Percentiles rank a stretch among this genome's conserved stretches.
Evolutionary conservation across 1,139 yeast species (phyloP).

Genomic region (Keqinozyma sinolaborantium): DNA sequence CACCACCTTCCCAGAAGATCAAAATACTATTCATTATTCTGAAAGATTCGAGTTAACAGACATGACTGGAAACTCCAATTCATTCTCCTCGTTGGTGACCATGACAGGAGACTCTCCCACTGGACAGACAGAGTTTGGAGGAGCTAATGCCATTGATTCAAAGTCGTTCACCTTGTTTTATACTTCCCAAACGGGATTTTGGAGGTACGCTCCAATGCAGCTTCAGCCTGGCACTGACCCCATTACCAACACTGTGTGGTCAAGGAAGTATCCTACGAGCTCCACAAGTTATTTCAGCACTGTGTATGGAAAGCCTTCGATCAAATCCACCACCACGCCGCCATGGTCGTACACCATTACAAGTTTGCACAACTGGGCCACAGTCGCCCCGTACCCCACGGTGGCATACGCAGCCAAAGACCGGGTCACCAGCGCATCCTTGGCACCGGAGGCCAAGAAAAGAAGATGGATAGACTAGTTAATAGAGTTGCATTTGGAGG

Average conservation of each 20-base stretch:
- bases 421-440: slow-evolving; percentile 36
- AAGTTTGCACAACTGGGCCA: slow-evolving; percentile 64
- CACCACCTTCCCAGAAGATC: slow-evolving; percentile 4
- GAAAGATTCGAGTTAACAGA: slow-evolving; percentile 22
- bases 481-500: too few species aligned
- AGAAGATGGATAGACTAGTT: slow-evolving; percentile 35
- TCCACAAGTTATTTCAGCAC: slow-evolving; percentile 57
- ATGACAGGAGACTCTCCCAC: slow-evolving; percentile 36
- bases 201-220: slow-evolving; percentile 32
- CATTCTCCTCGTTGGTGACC: slow-evolving; percentile 3
- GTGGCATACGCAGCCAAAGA: slow-evolving; percentile 40
- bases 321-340: slow-evolving; percentile 66
- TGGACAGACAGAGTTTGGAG: slow-evolving; percentile 20
- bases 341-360: slow-evolving; percentile 75
- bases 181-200: slow-evolving; percentile 22
- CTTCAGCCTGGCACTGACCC: slow-evolving; percentile 62
- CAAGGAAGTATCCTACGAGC: slow-evolving; percentile 61
- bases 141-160: slow-evolving; percentile 15
- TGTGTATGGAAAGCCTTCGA: slow-evolving; percentile 37
- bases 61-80: slow-evolving; percentile 12
- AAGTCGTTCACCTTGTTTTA: slow-evolving; percentile 23
- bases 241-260: slow-evolving; percentile 66
- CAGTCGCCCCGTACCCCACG: slow-evolving; percentile 65
- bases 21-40: slow-evolving; percentile 22
- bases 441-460: slow-evolving; percentile 32